Evolutionary conservation across 1,139 yeast genomes (phyloP).

Genomic region (Yamadazyma sp.): DNA sequence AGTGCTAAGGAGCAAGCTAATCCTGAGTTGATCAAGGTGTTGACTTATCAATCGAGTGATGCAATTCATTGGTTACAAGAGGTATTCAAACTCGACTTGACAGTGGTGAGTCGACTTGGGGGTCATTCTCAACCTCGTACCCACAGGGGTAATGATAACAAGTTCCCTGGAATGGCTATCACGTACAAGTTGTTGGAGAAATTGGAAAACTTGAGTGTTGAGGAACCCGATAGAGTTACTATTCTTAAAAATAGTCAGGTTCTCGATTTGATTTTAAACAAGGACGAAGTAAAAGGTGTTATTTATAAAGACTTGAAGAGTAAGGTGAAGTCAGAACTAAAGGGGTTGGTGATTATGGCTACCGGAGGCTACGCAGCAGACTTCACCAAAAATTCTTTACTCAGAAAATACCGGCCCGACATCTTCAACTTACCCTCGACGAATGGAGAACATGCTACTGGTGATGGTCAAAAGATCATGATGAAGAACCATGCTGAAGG

Average conservation of each 20-base stretch:
- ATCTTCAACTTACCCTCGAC: slow-evolving; percentile 66
- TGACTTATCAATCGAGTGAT: slow-evolving; percentile 53
- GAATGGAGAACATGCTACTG: slow-evolving; percentile 73
- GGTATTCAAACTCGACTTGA: slow-evolving; percentile 57
- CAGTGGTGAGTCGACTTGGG: slow-evolving; percentile 68
- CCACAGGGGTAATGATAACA: slow-evolving; percentile 66
- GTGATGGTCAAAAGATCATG: slow-evolving; percentile 70
- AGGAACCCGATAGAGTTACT: slow-evolving; percentile 51
- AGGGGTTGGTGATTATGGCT: slow-evolving; percentile 67
- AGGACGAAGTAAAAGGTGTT: slow-evolving; percentile 45
- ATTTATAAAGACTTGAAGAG: slow-evolving; percentile 43
- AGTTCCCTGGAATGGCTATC: slow-evolving; percentile 77
- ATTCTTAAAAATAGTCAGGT: slow-evolving; percentile 58
- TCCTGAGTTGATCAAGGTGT: slow-evolving; percentile 49
- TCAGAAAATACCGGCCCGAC: slow-evolving; percentile 61
- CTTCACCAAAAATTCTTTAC: slow-evolving; percentile 51
- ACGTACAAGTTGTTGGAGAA: slow-evolving; percentile 57
- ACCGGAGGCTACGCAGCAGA: slow-evolving; percentile 80
- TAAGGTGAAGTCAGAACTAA: slow-evolving; percentile 30
- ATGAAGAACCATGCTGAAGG: slow-evolving; percentile 60
- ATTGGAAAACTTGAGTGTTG: slow-evolving; percentile 44
- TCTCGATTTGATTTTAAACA: slow-evolving; percentile 40
- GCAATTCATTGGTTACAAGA: slow-evolving; percentile 76
- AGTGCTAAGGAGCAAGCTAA: slow-evolving; percentile 67
- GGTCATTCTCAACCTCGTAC: slow-evolving; percentile 77